These are phyloP conservation scores for Talaromyces sp. DNA, from an alignment of 2,329 filamentous ascomycete genomes.

Conservation along the genomic window DNA sequence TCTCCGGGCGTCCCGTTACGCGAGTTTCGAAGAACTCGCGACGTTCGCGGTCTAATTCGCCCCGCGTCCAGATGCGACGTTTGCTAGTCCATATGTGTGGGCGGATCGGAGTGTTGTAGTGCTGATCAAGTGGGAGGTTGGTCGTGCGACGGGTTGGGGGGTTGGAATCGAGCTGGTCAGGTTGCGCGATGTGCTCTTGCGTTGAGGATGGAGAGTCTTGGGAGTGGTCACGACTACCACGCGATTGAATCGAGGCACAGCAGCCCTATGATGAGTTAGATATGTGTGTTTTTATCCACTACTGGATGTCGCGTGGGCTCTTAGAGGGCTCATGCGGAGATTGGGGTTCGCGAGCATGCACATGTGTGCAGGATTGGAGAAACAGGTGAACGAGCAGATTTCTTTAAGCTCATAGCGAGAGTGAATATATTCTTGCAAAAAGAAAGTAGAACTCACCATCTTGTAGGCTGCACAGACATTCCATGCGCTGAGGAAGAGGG, in stretches of 20 bases:
- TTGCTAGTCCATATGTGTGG: conserved; percentile 68
- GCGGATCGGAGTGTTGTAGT: conserved; percentile 71
- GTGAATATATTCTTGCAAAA: not conserved
- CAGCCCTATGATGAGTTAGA: conserved; percentile 37
- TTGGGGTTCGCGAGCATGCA: too few relatives aligned
- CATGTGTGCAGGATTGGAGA: too few relatives aligned
- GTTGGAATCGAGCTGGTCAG: conserved; percentile 16
- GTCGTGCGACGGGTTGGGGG: conserved; percentile 13
- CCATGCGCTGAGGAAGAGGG: conserved; percentile 29
- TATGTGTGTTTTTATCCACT: not conserved
- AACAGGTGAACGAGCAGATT: too few relatives aligned
- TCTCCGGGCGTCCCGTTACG: conserved; percentile 73
- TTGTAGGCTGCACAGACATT: conserved; percentile 29
- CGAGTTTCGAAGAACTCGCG: conserved; percentile 88
- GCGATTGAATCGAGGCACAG: conserved; percentile 42
- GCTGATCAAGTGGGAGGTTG: conserved; percentile 51
- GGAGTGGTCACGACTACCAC: conserved; percentile 29
- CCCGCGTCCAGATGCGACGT: conserved; percentile 69
- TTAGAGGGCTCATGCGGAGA: not conserved
- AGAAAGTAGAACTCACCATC: conserved; percentile 38
- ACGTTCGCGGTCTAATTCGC: conserved; percentile 70
- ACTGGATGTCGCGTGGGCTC: not conserved
- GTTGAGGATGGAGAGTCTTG: conserved; percentile 27
- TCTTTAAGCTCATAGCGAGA: too few relatives aligned
- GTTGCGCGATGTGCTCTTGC: conserved; percentile 28